Base-by-base conservation (phyloP, 2,329 filamentous ascomycete species). In the Hypoxylon sp. region DNA sequence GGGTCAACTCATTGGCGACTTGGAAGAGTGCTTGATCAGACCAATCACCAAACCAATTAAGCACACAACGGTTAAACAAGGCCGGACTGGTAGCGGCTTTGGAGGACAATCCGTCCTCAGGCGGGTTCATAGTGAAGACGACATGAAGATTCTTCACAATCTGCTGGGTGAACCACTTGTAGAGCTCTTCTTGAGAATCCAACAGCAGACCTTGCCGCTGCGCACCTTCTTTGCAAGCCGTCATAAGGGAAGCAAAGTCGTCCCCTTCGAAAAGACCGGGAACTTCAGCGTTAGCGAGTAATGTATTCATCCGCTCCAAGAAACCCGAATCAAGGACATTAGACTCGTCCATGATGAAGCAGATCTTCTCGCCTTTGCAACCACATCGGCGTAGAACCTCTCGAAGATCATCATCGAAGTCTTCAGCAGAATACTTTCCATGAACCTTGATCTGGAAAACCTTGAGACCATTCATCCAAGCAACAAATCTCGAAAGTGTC, bases 391-490 rank as follows among this genome's bases (percentile, higher is more conserved):
- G 91, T 43, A 99, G 88, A 7, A 99, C 96, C 77, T 94, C 95
- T 71, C 97, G 89, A 36, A 99, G 84, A 79, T 99, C 96, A 64
- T 99, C 97, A 77, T 99, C 96, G 77, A 99, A 99, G 82, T 99
- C 96, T 78, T 98, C 96, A 1, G 93, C 93, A 14, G 96, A 98
- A 82, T 99, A 99, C 78, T 95, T 98, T 71, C 96, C 96, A 76
- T 99, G 96, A 0, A 99, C 96, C 85, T 99, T 99, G 86, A 99
- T 99, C 82, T 99, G 96, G 86, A 98, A 99, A 43, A 99, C 94
- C 79, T 95, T 97, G 67, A 99, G 86, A 65, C 97, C 97, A 76
- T 99, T 99, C 96, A 99, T 99, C 96, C 96, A 99, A 50, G 96
- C 96, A 67, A 99, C 96, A 72, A 99, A 99, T 63, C 97, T 91